phyloP scores from a whole-genome alignment of 495 filamentous ascomycete species.

The Neurospora tetraspora region DNA sequence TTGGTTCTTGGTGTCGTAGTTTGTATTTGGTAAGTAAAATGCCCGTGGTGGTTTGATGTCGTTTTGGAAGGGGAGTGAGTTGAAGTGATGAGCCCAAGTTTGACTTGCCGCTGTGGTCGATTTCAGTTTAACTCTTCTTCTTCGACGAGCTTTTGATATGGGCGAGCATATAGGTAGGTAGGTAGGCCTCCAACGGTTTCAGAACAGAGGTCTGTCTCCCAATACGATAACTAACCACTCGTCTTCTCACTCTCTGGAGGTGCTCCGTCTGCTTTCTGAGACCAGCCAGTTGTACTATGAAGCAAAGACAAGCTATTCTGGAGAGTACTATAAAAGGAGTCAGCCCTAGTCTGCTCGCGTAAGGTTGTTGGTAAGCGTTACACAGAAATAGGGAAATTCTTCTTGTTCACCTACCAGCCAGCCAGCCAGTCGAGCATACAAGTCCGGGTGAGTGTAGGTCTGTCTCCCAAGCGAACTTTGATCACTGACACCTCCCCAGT shows the following conservation, averaged over 20 bases:
- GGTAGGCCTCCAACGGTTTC: not conserved
- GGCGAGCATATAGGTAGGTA: not conserved
- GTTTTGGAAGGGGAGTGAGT: not conserved
- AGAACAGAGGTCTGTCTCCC: not conserved
- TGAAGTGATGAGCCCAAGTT: not conserved
- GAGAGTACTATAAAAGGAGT: too few relatives aligned
- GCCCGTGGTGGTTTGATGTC: not conserved
- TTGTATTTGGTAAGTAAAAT: not conserved
- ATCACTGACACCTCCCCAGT: not conserved
- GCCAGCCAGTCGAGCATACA: too few relatives aligned
- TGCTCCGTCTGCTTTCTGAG: not conserved
- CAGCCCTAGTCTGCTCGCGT: too few relatives aligned
- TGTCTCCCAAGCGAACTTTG: too few relatives aligned
- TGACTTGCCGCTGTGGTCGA: not conserved
- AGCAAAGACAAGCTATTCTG: not conserved
- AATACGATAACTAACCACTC: not conserved
- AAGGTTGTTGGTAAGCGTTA: too few relatives aligned
- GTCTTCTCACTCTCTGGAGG: not conserved
- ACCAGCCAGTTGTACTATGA: not conserved
- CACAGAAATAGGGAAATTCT: too few relatives aligned
- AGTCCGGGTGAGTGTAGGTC: too few relatives aligned
- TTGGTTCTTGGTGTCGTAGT: not conserved
- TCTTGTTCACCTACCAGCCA: too few relatives aligned
- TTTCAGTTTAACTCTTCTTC: not conserved
- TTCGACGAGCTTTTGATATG: not conserved